These are phyloP conservation scores for Aureobasidium pullulans DNA, from an alignment of 2,329 filamentous ascomycete species.

Conservation along the genomic window DNA sequence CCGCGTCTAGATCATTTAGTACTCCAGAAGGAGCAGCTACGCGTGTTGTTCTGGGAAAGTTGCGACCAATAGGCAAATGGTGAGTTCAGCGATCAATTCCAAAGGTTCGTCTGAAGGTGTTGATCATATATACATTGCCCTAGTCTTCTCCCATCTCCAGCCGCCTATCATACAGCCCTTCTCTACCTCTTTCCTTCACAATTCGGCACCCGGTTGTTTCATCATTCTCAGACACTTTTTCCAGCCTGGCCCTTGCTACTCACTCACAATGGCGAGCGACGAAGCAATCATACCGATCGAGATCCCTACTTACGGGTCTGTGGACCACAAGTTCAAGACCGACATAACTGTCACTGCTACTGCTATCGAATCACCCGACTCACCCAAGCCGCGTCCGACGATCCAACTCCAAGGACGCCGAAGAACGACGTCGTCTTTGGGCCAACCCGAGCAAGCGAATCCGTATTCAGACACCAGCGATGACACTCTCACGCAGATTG, in stretches of 20 bases:
- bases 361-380: not conserved
- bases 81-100: too few relatives aligned
- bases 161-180: too few relatives aligned
- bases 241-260: not conserved
- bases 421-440: not conserved
- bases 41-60: not conserved
- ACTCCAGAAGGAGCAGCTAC: not conserved
- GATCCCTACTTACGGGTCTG: not conserved
- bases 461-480: conserved; percentile 38
- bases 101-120: too few relatives aligned
- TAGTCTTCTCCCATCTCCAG: too few relatives aligned
- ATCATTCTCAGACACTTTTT: too few relatives aligned
- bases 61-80: too few relatives aligned
- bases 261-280: not conserved
- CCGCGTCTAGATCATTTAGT: not conserved
- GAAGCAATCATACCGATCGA: not conserved
- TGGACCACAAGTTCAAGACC: not conserved
- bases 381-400: not conserved
- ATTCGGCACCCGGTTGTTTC: too few relatives aligned
- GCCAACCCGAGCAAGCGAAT: not conserved
- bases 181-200: too few relatives aligned
- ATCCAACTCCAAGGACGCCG: conserved; percentile 5
- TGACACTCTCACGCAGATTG: conserved; percentile 56
- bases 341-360: conserved; percentile 4
- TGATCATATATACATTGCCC: too few relatives aligned